Evolutionary conservation across 148 eudicot species (phyloP), one percentile per base, ranked within the genome.

Genomic region (Hydrangea macrophylla): DNA sequence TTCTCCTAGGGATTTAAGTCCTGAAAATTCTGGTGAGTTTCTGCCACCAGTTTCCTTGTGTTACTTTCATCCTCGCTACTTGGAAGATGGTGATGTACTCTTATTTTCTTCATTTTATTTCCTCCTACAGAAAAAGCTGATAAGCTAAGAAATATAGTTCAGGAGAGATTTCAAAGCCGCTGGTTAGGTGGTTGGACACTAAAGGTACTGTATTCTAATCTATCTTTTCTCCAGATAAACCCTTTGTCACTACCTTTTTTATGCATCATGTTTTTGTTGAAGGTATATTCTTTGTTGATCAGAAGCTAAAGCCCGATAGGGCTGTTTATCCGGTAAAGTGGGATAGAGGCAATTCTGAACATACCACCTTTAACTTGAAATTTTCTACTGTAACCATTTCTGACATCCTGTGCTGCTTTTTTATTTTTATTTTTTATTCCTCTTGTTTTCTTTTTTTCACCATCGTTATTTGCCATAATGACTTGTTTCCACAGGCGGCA

Each of bases 131-230:
- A 73, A 77, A 73, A 58, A 59, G 69, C 57, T 58, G 62, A 75
- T 76, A 48, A 68, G 20, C 26, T 64, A 36, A 62, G 37, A 27
- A 27, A 44, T 57, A 39, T 48, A 54, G 73, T 75, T 69, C 54
- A 76, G 60, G 69, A 50, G 30, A 70, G 68, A 68, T 88, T 82
- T 62, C 79, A 77, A 59, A 88, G 94, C 68, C 90, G 88, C 53
- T 88, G 94, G 94, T 70, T 80, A 58, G 94, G 94, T 51, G 94
- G 90, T 67, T 88, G 94, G 94, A 67, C 72, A 24, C 69, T 70
- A 76, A 78, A 78, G 86, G 94, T 67, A 33, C 45, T 36, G 36
- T 31, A 40, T 13, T 65, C 0, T 22, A 33, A 24, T 9, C 45
- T 6, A 54, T 9, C 55, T 53, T 11, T 65, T 60, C 36, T 12